Base-by-base conservation (phyloP, 1,284 basidiomycete species). In the Puccinia novopanici region DNA sequence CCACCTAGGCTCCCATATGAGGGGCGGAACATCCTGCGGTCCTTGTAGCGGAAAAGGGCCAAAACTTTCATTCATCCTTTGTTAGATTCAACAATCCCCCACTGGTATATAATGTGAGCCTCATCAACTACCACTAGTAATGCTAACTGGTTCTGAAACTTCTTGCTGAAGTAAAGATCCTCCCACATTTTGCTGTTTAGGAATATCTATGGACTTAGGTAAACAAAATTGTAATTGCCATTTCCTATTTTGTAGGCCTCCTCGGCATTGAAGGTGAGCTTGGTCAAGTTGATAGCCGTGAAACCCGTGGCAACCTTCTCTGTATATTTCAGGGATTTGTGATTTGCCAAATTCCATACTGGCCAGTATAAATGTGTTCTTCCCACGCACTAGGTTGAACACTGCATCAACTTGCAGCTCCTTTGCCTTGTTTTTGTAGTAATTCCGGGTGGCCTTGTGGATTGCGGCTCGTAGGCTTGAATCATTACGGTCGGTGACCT, bases 1-100 rank as follows among this genome's bases (percentile, higher is more conserved):
- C 30, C 40, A 22, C 57, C 55, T 22, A 67, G 30, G 17, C 67
- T 76, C 0, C 75, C 61, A 67, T 76, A 76, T 10, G 19, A 42
- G 2, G 74, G 74, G 3, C 59, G 15, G 22, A 75, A 75, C 2
- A 48, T 50, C 1, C 30, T 27, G 2, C 13, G 3, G 15, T 75
- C 74, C 34, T 75, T 24, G 24, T 45, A 5, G 27, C 22, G 37
- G 3, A 45, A 45, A 45, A 45, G 42, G 24, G n/a, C 42, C 2
- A 42, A 37, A 4, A 10, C 37, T 65, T 63, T 12, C 65, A 42
- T 24, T 37, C 37, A 6, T 30, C 59, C 5, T 2, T 22, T 27
- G 9, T 5, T 27, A 3, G 9, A 22, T 6, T 27, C 55, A 3
- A 57, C 6, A 27, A n/a, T n/a, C n/a, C n/a, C n/a, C n/a, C n/a